Evolutionary conservation across 1,284 basidiomycete species (phyloP), one percentile per base, ranked within the genome.

Genomic region (Tilletiopsis washingtonensis): DNA sequence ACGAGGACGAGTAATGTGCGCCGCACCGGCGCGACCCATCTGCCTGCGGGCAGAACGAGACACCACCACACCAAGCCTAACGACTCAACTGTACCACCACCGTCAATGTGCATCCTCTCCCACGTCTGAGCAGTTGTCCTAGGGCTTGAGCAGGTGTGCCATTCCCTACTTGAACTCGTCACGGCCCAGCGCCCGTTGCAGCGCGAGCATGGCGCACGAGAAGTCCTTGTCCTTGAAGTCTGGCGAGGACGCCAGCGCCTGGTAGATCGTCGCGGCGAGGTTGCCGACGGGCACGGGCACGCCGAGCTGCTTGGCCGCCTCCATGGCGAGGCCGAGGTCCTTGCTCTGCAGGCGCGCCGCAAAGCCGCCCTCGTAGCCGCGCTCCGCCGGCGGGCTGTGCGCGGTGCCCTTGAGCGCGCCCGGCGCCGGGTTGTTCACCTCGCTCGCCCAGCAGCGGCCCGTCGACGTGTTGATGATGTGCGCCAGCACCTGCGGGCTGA

Each of bases 381-480:
- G 78, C 71, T 88, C 86, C 60, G 86, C 88, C 0, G 89, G 89
- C 5, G 88, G 84, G 5, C 81, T 80, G 68, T 83, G 82, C 47
- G 79, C 82, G 7, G 66, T 66, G 3, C 66, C 69, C 21, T 43
- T 59, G 40, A 89, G 74, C 11, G 88, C 83, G 14, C 78, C 79
- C 7, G 84, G 85, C 26, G 88, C 87, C 3, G 90, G 89, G 66
- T 91, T 91, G 76, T 93, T 93, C 45, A 85, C 81, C 17, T 84
- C 83, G 40, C 82, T 82, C 6, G 87, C 78, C 88, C 88, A 91
- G 71, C 87, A 90, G 38, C 67, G 63, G 12, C 76, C 76, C 5
- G 64, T 67, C n/a, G 51, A 56, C 0, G 67, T 67, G 49, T 69
- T 69, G 53, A 69, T 58, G 43, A 69, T 66, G 4, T 64, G 57